These are phyloP conservation scores for Saccharomyces hybrid DNA, from an alignment of 1,139 yeast species.

Conservation along the genomic window DNA sequence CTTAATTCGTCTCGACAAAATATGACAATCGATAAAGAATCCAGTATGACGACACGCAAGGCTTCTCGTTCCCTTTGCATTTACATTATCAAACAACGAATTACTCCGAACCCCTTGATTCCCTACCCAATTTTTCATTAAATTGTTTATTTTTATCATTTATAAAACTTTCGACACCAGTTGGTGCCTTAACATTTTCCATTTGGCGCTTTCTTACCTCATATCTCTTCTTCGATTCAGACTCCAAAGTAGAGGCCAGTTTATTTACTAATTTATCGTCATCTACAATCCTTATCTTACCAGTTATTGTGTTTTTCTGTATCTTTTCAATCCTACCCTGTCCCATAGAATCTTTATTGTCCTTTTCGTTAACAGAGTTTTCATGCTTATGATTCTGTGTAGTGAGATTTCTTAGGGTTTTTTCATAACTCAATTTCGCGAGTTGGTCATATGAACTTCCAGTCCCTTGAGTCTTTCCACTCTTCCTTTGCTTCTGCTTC, in stretches of 20 bases:
- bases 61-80: too few relatives aligned
- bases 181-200: slow-evolving; percentile 5
- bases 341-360: slow-evolving; percentile 9
- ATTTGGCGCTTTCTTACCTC: slow-evolving; percentile 17
- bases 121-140: slow-evolving; percentile 53
- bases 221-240: slow-evolving; percentile 21
- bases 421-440: slow-evolving; percentile 26
- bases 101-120: not conserved
- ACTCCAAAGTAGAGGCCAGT: slow-evolving; percentile 19
- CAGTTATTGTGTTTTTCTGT: slow-evolving; percentile 9
- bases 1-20: too few relatives aligned
- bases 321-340: slow-evolving; percentile 9
- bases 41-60: not conserved
- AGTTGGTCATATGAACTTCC: slow-evolving; percentile 23
- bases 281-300: slow-evolving; percentile 13
- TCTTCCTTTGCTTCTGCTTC: slow-evolving; percentile 31
- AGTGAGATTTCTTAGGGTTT: slow-evolving; percentile 33
- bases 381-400: slow-evolving; percentile 20
- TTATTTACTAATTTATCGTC: slow-evolving; percentile 18
- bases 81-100: too few relatives aligned
- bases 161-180: slow-evolving; percentile 28
- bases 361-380: slow-evolving; percentile 18
- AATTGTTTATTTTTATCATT: slow-evolving; percentile 76
- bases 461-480: slow-evolving; percentile 37
- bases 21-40: not conserved